Base-by-base conservation (phyloP, 83 land plant species). In the Picea mariana region DNA sequence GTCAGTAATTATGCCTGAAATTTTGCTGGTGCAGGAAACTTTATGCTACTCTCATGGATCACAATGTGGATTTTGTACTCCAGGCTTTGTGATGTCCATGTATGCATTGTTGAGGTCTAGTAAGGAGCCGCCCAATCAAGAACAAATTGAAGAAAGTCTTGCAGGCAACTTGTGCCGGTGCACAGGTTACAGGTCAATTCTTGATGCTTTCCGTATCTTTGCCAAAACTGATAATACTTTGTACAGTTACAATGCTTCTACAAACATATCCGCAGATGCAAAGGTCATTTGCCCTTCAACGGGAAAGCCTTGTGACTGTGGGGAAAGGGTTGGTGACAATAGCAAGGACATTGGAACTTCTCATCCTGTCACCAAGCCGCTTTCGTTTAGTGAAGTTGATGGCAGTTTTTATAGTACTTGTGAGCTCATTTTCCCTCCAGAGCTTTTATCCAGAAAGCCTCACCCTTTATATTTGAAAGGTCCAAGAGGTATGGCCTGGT, bases 21-120 rank as follows among this genome's bases (percentile, higher is more conserved):
- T 4, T 68, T 38, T 38, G 75, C 38, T 71, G 47, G 20, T 83
- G 75, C 91, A 97, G 99, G 95, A 95, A 88, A 85, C 92, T 77
- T 81, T 97, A 52, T 95, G 93, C 12, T 79, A 83, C 11, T 65
- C 93, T 69, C 99, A 98, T 87, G 99, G 99, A 17, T 98, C 99
- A 66, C 99, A 98, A 85, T 98, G 99, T 89, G 99, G 99, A 49
- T 98, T 94, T 87, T 98, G 99, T 83, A 98, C 99, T 58, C 99
- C 99, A 75, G 99, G 99, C 9, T 98, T 98, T 87, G 91, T 98
- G 9, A 98, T 98, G 98, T 95, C 98, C 62, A 93, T 98, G 95
- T 98, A 98, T 86, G 88, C 99, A 23, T 87, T 98, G 67, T 79
- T 98, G 52, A 83, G 99, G 81, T 91, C 96, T 40, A 85, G 87